These are phyloP conservation scores for Dryas octopetala DNA, from an alignment of 306 rosid species.

Conservation along the genomic window DNA sequence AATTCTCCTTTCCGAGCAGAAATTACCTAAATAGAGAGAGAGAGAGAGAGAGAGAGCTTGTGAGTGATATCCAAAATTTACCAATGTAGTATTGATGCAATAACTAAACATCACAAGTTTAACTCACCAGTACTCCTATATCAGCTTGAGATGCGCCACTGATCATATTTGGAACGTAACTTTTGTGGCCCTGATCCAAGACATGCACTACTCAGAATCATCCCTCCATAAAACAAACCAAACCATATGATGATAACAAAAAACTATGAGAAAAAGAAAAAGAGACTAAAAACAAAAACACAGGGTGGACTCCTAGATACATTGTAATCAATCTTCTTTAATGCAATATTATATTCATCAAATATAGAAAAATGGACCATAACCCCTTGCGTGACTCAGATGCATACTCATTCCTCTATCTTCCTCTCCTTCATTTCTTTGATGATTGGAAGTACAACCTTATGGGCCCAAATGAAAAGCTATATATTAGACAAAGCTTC, in stretches of 20 bases:
- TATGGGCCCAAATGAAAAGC: neutral
- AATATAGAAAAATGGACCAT: neutral
- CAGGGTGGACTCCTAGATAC: neutral
- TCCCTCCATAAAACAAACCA: neutral
- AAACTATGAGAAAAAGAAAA: neutral
- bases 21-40: slow-evolving; percentile 56
- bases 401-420: neutral
- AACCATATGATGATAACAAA: slow-evolving; percentile 13
- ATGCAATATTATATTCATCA: neutral
- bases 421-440: neutral
- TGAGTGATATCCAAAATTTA: neutral
- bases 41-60: neutral
- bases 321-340: neutral
- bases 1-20: slow-evolving; percentile 99
- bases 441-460: neutral
- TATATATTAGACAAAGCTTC: neutral
- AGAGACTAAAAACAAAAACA: neutral
- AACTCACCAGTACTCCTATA: slow-evolving; percentile 89
- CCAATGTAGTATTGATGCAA: neutral
- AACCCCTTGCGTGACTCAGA: neutral
- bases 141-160: slow-evolving; percentile 99
- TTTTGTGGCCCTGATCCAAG: slow-evolving; percentile 88
- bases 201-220: slow-evolving; percentile 18
- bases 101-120: neutral
- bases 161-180: slow-evolving; percentile 99